Conservation (phyloP, 106 monocot species). For the Allium fistulosum region DNA sequence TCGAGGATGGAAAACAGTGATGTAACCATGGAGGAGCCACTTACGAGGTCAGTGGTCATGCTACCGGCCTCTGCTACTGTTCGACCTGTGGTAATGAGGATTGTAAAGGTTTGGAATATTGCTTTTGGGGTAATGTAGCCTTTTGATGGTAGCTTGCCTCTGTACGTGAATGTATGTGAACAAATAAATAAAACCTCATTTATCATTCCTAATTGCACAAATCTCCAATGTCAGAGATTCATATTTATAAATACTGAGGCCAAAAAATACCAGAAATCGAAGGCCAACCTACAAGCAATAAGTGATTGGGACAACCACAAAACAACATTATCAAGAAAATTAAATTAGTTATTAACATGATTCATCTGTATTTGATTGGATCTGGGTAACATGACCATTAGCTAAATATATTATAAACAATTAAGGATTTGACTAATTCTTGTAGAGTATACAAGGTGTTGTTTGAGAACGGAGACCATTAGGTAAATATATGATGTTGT, state of each 20-base stretch:
- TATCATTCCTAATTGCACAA: neutral
- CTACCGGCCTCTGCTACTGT: constrained; percentile 23
- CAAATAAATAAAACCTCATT: neutral
- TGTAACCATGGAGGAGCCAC: constrained; percentile 35
- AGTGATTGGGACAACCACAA: constrained; percentile 8
- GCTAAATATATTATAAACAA: too few relatives aligned
- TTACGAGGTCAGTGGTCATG: constrained; percentile 27
- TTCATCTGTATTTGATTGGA: too few relatives aligned
- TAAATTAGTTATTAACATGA: too few relatives aligned
- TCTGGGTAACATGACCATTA: too few relatives aligned
- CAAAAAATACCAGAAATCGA: constrained; percentile 13
- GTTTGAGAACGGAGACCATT: too few relatives aligned
- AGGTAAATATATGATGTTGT: too few relatives aligned
- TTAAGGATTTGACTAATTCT: too few relatives aligned
- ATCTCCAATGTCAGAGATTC: too few relatives aligned
- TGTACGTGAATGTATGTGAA: neutral
- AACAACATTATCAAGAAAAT: neutral
- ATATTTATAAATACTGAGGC: too few relatives aligned
- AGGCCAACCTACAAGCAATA: constrained; percentile 12
- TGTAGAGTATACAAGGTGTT: too few relatives aligned
- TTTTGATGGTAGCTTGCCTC: constrained; percentile 8
- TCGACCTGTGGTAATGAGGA: constrained; percentile 11
- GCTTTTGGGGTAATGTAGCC: constrained; percentile 13
- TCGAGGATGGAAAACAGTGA: constrained; percentile 46
- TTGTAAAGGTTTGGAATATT: constrained; percentile 18